A percentile compares a stretch with the other conserved stretches of the same genome.
These are phyloP conservation scores for Plasmodium inui DNA, from an alignment of 169 alveolate species.

Conservation along the genomic window DNA sequence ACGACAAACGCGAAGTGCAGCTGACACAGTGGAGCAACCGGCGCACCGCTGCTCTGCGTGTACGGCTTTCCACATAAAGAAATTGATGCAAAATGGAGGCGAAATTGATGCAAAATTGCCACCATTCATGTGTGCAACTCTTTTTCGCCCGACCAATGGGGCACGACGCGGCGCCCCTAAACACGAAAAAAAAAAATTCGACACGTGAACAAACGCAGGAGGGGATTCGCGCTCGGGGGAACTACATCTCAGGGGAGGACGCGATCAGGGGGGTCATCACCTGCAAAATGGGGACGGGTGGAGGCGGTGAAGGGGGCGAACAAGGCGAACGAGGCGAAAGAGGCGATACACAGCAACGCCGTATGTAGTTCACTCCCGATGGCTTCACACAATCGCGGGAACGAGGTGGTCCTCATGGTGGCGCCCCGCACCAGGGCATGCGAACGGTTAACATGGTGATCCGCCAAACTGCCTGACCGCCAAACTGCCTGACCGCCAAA, in stretches of 20 bases:
- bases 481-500: no score
- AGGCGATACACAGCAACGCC: background rate
- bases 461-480: no score
- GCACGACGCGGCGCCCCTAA: background rate
- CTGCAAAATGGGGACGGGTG: constrained; percentile 6
- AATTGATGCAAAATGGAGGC: background rate
- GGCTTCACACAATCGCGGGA: no score
- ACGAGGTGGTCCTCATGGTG: background rate
- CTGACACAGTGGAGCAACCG: background rate
- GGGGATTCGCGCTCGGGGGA: background rate
- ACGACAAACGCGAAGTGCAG: background rate
- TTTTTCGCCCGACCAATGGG: background rate
- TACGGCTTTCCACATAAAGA: background rate
- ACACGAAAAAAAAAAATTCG: background rate
- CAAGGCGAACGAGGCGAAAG: background rate
- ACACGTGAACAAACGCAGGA: background rate
- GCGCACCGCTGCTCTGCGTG: background rate
- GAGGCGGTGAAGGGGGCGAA: background rate
- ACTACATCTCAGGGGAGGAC: constrained; percentile 14
- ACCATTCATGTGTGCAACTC: background rate
- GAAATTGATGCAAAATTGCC: background rate
- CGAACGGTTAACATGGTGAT: background rate
- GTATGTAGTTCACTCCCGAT: background rate
- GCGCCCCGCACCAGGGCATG: background rate
- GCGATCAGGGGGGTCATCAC: constrained; percentile 71